These are phyloP conservation scores for Sphaceloma murrayae DNA, from an alignment of 2,329 filamentous ascomycete genomes.

Conservation along the genomic window DNA sequence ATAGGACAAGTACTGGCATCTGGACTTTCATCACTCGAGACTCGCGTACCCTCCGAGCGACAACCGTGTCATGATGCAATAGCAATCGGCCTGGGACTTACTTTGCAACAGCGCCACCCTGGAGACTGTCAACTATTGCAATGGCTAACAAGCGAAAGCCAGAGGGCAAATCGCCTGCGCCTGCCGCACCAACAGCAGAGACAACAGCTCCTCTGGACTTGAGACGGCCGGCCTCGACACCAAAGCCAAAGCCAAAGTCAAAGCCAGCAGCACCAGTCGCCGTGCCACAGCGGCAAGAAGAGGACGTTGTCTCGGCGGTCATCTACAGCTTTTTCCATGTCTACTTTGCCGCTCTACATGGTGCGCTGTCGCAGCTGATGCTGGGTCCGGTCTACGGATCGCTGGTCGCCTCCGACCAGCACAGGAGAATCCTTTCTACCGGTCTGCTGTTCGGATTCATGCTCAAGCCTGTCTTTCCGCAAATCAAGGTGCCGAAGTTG, in stretches of 20 bases:
- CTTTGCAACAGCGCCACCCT: too few relatives aligned
- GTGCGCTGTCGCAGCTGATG: constrained; percentile 59
- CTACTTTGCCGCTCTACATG: constrained; percentile 1
- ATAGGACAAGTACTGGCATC: too few relatives aligned
- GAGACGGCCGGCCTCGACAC: background rate
- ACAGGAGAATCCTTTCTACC: constrained; percentile 52
- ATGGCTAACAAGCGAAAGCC: constrained; percentile 12
- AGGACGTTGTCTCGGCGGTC: background rate
- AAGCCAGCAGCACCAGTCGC: background rate
- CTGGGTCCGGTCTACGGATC: constrained; percentile 83
- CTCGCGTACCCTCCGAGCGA: too few relatives aligned
- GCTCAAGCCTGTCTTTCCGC: constrained; percentile 42
- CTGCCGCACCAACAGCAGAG: background rate
- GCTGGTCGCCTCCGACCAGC: constrained; percentile 65
- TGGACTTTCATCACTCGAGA: too few relatives aligned
- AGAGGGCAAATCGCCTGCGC: background rate
- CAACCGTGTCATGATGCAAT: too few relatives aligned
- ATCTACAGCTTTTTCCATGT: constrained; percentile 11
- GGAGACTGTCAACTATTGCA: background rate
- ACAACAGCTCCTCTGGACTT: background rate
- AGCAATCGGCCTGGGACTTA: too few relatives aligned
- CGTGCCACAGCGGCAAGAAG: background rate
- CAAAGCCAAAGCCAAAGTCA: background rate
- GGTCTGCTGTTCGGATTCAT: constrained; percentile 65
- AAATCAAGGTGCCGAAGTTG: constrained; percentile 30